Base-by-base conservation (phyloP, 75 land plant species). In the Pinus taeda region DNA sequence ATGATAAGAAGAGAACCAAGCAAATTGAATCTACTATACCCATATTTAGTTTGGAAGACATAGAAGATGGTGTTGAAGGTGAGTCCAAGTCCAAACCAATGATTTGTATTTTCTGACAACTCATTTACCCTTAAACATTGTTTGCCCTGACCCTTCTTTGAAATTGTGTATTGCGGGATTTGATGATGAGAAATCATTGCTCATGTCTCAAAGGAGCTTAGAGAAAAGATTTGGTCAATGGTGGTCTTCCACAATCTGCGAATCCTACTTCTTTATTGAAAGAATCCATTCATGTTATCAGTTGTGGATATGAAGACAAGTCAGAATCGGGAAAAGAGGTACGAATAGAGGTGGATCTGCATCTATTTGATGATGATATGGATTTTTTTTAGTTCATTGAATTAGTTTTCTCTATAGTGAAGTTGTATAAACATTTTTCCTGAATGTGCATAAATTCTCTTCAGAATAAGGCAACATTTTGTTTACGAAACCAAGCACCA, bases 311-410 rank as follows among this genome's bases (percentile, higher is more conserved):
- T 56, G 99, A 96, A 77, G 99, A 96, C 81, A 96, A 94, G 78
- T 81, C 93, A 57, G 99, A 96, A 49, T 96, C 97, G 99, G 99
- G 99, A 20, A 96, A 96, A 85, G 99, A 96, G 98, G 98, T 93
- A 37, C 56, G 13, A 18, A 20, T 69, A 69, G 45, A 69, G n/a
- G 20, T 42, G 71, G 17, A 36, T 36, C 42, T 20, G 14, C 53
- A 69, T 69, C 0, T 39, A 69, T 8, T 67, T 39, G 22, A 69
- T 11, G 45, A 13, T 7, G 6, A n/a, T n/a, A n/a, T 37, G 24
- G 20, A 39, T 17, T 66, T 66, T 5, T 37, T 36, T 65, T 66
- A 37, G 63, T 60, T 60, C 63, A 60, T 22, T 60, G 63, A 3
- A 37, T 37, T 37, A 37, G 39, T 15, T 26, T 15, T 63, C 1